These are phyloP conservation scores for Amniculicola lignicola DNA, from an alignment of 495 filamentous ascomycete species.

Conservation along the genomic window DNA sequence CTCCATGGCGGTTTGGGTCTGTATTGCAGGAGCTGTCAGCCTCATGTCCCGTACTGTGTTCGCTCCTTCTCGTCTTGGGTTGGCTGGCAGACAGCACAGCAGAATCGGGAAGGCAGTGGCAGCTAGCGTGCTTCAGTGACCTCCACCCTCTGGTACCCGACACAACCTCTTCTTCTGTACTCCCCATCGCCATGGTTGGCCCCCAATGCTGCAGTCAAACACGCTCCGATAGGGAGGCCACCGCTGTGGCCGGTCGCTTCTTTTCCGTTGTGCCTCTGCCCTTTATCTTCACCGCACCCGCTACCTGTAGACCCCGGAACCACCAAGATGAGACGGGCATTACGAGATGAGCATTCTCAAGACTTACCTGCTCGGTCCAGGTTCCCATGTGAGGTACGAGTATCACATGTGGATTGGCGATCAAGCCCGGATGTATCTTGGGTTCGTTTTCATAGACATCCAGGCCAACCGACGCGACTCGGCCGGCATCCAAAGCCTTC, in stretches of 20 bases:
- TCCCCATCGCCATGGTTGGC: too few relatives aligned
- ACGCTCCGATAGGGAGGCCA: too few relatives aligned
- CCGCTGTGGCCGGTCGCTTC: too few relatives aligned
- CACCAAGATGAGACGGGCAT: too few relatives aligned
- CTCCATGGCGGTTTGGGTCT: conserved; percentile 65
- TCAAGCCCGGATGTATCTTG: conserved; percentile 58
- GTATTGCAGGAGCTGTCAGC: conserved; percentile 16
- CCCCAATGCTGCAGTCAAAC: too few relatives aligned
- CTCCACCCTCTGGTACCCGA: background rate
- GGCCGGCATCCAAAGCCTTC: conserved; percentile 57
- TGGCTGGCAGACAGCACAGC: background rate
- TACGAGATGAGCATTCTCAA: too few relatives aligned
- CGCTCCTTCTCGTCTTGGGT: conserved; percentile 22
- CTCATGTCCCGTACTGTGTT: background rate
- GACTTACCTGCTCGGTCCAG: conserved; percentile 60
- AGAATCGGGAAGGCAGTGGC: conserved; percentile 13
- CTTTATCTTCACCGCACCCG: background rate
- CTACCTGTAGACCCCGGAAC: background rate
- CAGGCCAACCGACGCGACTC: conserved; percentile 59
- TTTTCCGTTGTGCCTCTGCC: background rate
- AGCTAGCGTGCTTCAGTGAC: background rate
- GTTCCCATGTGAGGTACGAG: conserved; percentile 71
- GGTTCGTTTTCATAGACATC: conserved; percentile 73
- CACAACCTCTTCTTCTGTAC: background rate
- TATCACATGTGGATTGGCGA: conserved; percentile 58